phyloP scores from a whole-genome alignment of 805 yeast species.

The Candida parachauliodes region DNA sequence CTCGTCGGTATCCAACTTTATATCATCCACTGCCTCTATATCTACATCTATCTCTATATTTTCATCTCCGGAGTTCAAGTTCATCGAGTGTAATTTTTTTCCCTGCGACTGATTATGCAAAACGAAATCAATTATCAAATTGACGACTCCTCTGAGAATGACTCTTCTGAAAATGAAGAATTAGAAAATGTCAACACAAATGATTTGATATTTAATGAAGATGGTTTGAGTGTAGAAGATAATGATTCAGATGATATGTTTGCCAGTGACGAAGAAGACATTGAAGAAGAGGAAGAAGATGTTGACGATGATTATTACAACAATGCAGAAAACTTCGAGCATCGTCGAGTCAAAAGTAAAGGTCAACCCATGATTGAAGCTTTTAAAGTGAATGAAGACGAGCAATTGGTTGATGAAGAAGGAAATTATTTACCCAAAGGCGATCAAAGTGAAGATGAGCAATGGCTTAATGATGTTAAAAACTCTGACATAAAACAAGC shows the following conservation, averaged over 20 bases:
- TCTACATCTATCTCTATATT: background rate
- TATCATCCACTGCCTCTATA: slow-evolving; percentile 18
- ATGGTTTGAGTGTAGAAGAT: slow-evolving; percentile 38
- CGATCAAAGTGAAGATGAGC: slow-evolving; percentile 21
- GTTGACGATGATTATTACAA: slow-evolving; percentile 24
- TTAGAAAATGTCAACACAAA: slow-evolving; percentile 3
- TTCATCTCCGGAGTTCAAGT: background rate
- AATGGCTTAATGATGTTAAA: slow-evolving; percentile 16
- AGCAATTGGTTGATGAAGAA: slow-evolving; percentile 57
- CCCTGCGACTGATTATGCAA: background rate
- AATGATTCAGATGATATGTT: slow-evolving; percentile 26
- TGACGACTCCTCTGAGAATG: slow-evolving; percentile 20
- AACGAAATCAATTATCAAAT: background rate
- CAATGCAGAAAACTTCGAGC: slow-evolving; percentile 21
- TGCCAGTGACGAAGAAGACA: slow-evolving; percentile 22
- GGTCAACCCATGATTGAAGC: slow-evolving; percentile 52
- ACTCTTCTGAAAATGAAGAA: slow-evolving; percentile 13
- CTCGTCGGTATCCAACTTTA: slow-evolving; percentile 42
- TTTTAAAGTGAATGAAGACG: slow-evolving; percentile 58
- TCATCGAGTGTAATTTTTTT: background rate
- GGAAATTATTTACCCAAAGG: slow-evolving; percentile 49
- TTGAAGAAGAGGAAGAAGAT: slow-evolving; percentile 17
- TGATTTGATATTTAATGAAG: slow-evolving; percentile 10
- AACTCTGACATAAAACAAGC: slow-evolving; percentile 30
- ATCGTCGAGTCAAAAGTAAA: slow-evolving; percentile 9